Conservation (phyloP, 345 rosid species). For the Bruguiera sexangula region DNA sequence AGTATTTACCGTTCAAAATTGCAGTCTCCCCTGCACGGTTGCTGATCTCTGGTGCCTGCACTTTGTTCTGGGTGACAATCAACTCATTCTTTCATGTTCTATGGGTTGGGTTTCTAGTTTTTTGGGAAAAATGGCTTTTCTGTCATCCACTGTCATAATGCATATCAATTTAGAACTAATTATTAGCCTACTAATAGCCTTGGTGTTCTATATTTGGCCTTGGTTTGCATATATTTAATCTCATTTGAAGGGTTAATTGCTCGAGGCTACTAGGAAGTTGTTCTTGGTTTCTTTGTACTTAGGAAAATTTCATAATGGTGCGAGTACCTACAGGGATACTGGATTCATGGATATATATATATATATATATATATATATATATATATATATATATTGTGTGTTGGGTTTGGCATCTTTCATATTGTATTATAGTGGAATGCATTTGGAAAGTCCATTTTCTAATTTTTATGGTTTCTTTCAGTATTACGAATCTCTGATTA, state of each 20-base stretch:
- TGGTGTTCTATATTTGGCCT: neutral
- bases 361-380: too few species aligned
- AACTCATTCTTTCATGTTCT: too few species aligned
- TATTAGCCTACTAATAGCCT: too few species aligned
- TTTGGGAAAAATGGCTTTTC: too few species aligned
- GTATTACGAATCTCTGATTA: slow-evolving; percentile 77
- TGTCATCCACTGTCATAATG: too few species aligned
- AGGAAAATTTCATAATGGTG: neutral
- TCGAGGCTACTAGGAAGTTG: slow-evolving; percentile 2
- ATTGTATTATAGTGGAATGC: neutral
- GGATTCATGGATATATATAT: neutral
- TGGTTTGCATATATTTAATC: neutral
- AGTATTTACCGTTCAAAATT: slow-evolving; percentile 15
- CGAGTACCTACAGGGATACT: neutral
- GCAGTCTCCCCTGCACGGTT: neutral
- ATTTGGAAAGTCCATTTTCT: neutral
- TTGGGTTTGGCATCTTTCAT: neutral
- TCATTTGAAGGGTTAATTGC: neutral
- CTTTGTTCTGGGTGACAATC: too few species aligned
- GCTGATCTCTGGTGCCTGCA: neutral
- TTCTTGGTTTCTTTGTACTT: neutral
- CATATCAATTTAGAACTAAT: too few species aligned
- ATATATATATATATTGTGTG: neutral
- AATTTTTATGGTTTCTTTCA: slow-evolving; percentile 17
- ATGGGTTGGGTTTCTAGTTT: neutral